Evolutionary conservation across 257 asterid genomes (phyloP), one percentile per base, ranked within the genome.

Genomic region (Solanum dulcamara): DNA sequence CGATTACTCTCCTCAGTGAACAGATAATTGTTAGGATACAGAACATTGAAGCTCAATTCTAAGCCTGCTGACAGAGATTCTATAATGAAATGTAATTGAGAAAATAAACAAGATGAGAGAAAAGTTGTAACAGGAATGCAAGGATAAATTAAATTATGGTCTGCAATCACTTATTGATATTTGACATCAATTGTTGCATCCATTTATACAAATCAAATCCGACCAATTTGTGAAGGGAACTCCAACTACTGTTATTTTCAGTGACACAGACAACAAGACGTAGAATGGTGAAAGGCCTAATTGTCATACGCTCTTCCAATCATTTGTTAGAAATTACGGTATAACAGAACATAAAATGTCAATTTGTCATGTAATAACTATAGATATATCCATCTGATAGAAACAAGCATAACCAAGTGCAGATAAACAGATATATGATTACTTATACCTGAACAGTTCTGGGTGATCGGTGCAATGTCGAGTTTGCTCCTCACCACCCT

Each of bases 401-500:
- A 32, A 66, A 66, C 5, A 66, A 66, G 40, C 5, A 30, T 14
- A 66, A 66, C 17, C 40, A 67, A 64, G 72, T 30, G 40, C 40
- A 66, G 40, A 64, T 80, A 64, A 37, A 86, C 72, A 30, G 40
- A 64, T 80, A 66, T n/a, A 86, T 33, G 24, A 20, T n/a, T 35
- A 67, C 71, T 59, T 40, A 57, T 86, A 96, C 98, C 98, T 95
- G 86, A 95, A 96, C 85, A 95, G 88, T 85, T 96, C 98, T 26
- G 59, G 71, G 83, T 96, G 99, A 92, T 96, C 97, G 0, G 98
- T 95, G 92, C 97, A 93, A 88, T 96, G 86, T 3, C 98, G 95
- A 83, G 85, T 93, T 91, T 93, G 90, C 91, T 96, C 99, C 87
- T 93, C 98, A 5, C 99, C 98, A 6, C 98, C 99, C 98, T 44